These are phyloP conservation scores for Cinnamomum chago DNA, from an alignment of 164 flowering plant genomes.

Conservation along the genomic window DNA sequence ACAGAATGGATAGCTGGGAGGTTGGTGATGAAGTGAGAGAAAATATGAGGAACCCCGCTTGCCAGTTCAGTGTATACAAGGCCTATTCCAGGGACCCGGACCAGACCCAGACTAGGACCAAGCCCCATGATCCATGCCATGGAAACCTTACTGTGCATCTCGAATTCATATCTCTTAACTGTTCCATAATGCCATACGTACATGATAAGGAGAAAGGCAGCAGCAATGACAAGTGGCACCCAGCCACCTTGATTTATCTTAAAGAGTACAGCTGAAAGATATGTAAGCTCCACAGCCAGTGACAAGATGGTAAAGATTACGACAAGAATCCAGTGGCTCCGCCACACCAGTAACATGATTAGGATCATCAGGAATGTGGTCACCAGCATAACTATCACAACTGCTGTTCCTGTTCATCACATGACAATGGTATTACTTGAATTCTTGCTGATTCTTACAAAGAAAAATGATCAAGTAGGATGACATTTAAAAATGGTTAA, in stretches of 20 bases:
- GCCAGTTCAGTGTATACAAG: conserved; percentile 94
- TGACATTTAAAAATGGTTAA: too few species aligned
- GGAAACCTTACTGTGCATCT: conserved; percentile 94
- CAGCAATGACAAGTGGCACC: conserved; percentile 94
- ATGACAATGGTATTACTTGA: background rate
- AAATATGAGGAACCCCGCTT: conserved; percentile 92
- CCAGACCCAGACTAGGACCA: conserved; percentile 93
- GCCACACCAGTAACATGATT: conserved; percentile 89
- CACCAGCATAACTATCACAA: conserved; percentile 76
- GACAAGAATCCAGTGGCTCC: conserved; percentile 81
- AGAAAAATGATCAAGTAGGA: too few species aligned
- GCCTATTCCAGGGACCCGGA: conserved; percentile 95
- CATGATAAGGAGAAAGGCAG: conserved; percentile 75
- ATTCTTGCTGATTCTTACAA: too few species aligned
- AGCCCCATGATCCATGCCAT: conserved; percentile 97
- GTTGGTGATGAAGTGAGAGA: conserved; percentile 96
- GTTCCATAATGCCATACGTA: conserved; percentile 95
- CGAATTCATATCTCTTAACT: conserved; percentile 79
- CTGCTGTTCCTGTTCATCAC: conserved; percentile 68
- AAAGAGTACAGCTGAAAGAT: conserved; percentile 75
- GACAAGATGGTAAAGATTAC: conserved; percentile 56
- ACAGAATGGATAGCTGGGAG: conserved; percentile 93
- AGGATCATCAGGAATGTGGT: conserved; percentile 78
- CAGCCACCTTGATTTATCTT: conserved; percentile 98
- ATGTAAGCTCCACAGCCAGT: conserved; percentile 59